A percentile compares a stretch with the other conserved stretches of the same genome.
Conservation (phyloP, 768 basidiomycete genomes). For the Mycena capillaripes region DNA sequence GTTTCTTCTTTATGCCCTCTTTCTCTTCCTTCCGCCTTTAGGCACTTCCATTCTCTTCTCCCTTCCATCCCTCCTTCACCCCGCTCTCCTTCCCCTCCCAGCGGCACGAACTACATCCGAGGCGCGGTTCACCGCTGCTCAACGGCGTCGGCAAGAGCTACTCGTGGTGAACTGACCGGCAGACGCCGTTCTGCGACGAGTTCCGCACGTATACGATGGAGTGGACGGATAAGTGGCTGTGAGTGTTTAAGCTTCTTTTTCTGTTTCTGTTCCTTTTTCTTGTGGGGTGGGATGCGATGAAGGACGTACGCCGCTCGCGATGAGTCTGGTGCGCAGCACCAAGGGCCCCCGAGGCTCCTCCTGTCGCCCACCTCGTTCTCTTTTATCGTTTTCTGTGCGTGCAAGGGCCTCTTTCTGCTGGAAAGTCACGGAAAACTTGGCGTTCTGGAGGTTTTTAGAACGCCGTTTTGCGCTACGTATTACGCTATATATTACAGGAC, state of each 20-base stretch:
- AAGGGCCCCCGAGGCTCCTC: no score
- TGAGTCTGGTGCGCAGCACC: no score
- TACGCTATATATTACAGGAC: no score
- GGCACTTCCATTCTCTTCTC: neutral
- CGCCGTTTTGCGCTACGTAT: no score
- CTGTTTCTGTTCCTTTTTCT: neutral
- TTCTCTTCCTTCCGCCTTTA: neutral
- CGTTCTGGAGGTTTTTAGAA: no score
- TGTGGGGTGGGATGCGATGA: no score
- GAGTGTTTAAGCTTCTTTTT: slow-evolving; percentile 45
- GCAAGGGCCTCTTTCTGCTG: no score
- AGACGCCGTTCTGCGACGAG: slow-evolving; percentile 70
- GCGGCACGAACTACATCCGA: slow-evolving; percentile 76
- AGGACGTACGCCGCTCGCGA: no score
- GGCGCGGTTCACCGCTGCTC: slow-evolving; percentile 67
- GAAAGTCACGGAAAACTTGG: no score
- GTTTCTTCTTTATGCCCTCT: slow-evolving; percentile 37
- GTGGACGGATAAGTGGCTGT: slow-evolving; percentile 85
- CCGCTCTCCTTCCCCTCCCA: slow-evolving; percentile 37
- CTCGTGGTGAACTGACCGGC: slow-evolving; percentile 82
- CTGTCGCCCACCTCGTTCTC: no score
- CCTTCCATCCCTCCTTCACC: neutral
- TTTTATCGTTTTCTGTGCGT: no score
- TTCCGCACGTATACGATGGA: slow-evolving; percentile 89
- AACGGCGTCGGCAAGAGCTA: slow-evolving; percentile 79